phyloP scores from a whole-genome alignment of 352 stramenopile genomes.

The Phytophthora parvispora region DNA sequence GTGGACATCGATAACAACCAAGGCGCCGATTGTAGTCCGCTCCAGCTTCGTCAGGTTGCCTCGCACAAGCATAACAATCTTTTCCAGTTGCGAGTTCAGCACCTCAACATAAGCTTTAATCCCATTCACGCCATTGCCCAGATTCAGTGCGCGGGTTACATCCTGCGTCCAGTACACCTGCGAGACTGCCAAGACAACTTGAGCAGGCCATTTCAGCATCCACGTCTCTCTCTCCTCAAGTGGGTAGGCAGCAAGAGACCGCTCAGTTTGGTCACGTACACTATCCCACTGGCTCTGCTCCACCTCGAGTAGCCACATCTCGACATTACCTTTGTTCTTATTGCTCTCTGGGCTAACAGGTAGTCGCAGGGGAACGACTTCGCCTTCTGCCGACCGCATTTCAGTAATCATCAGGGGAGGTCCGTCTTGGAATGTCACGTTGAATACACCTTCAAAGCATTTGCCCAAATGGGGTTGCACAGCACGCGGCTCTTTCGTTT shows the following conservation, averaged over 20 bases:
- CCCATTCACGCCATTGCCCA: conserved; percentile 63
- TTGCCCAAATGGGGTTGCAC: conserved; percentile 94
- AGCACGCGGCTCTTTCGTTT: conserved; percentile 95
- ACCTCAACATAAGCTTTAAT: conserved; percentile 84
- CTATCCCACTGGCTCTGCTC: conserved; percentile 94
- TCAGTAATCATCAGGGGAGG: conserved; percentile 91
- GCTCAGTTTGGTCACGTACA: conserved; percentile 92
- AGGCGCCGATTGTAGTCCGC: conserved; percentile 92
- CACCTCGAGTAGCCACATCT: conserved; percentile 96
- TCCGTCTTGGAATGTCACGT: conserved; percentile 92
- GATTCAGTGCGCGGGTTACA: conserved; percentile 88
- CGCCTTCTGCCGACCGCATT: conserved; percentile 95
- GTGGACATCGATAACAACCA: conserved; percentile 96
- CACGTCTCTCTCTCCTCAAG: conserved; percentile 84
- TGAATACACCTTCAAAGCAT: conserved; percentile 93
- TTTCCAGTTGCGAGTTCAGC: conserved; percentile 91
- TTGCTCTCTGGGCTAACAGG: conserved; percentile 92
- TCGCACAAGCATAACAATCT: conserved; percentile 93
- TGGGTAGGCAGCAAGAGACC: conserved; percentile 90
- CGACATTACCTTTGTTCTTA: conserved; percentile 96
- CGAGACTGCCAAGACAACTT: conserved; percentile 94
- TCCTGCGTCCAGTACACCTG: conserved; percentile 97
- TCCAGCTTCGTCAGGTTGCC: conserved; percentile 93
- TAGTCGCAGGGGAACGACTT: conserved; percentile 87
- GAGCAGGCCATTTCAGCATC: conserved; percentile 95